Base-by-base conservation (phyloP, 495 filamentous ascomycete species). In the Penicillium antarcticum region DNA sequence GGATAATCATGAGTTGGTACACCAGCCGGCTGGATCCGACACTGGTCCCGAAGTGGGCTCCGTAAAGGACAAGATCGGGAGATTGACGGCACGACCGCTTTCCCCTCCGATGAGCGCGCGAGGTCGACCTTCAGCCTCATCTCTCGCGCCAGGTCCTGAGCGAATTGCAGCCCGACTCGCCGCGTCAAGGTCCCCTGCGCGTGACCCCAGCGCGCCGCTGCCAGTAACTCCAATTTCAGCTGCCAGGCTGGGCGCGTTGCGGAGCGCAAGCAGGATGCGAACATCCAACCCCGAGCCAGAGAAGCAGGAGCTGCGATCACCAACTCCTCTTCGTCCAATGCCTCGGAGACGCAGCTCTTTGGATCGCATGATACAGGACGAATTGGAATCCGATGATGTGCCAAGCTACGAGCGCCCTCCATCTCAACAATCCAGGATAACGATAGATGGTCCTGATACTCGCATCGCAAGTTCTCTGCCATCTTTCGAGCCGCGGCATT, bases 61-160 rank as follows among this genome's bases (percentile, higher is more conserved):
- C 3, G 71, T 76, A 31, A 72, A 54, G 58, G 72, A 74, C 46
- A 75, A 72, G 50, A 73, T 76, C 31, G 68, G 66, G 35, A 57
- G 49, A 42, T 69, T 69, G 39, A 60, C 68, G n/a, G 55, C 56
- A 13, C 61, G 58, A 26, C 53, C 60, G 17, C 61, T 60, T 5
- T 24, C 55, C 8, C 40, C 39, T 18, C 37, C 51, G 8, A 32
- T 40, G 43, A 32, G 35, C 17, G 46, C 38, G 17, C 24, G 45
- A 55, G 46, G 40, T 51, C 51, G 56, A 57, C 35, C 29, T 19
- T 37, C 45, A 24, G 38, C 57, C 5, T 45, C 56, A 1, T 43
- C 65, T 16, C 44, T 58, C 44, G 45, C 65, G 23, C 48, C 61
- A 14, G 55, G 50, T 1, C 58, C 66, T 14, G 68, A 72, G 45